Base-by-base conservation (phyloP, 768 basidiomycete genomes). In the Tephrocybe sp. region DNA sequence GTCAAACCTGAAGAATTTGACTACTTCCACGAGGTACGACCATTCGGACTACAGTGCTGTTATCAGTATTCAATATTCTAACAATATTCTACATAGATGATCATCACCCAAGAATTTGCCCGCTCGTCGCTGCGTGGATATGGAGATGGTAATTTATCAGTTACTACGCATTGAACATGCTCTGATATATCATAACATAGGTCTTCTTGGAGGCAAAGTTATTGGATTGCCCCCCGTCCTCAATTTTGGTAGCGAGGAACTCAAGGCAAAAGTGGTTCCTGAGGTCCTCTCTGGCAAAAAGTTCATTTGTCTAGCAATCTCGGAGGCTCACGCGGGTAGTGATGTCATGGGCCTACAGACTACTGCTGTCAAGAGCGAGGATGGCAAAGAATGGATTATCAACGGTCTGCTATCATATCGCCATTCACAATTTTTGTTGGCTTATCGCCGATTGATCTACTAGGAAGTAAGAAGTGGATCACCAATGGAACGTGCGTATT, bases 221-320 rank as follows among this genome's bases (percentile, higher is more conserved):
- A 93, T 94, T 49, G 91, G 91, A 36, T 74, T 93, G 6, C 91
- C 91, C 3, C 91, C 92, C 0, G 82, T 94, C n/a, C 74, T 94
- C 48, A 93, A 95, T 72, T 95, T 92, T 57, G 93, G 83, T 9
- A 78, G 78, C 33, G 78, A 81, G 12, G 82, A 83, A 57, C 65
- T 82, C 42, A 79, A 75, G 58, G 73, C 75, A 22, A 76, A 72
- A 59, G 66, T 86, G 33, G 69, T 88, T 10, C 82, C 83, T 1
- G 86, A 88, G 37, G 79, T 91, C 3, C 72, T 91, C 47, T 65
- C 72, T 29, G 88, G 86, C 31, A 86, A 85, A 69, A 91, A 91
- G 71, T 87, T 86, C 63, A 91, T 97, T 52, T 87, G 82, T 49
- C 69, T 95, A 25, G 93, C 92, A 36, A 90, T 95, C 55, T 86